phyloP scores from a whole-genome alignment of 1,139 yeast genomes.

The Geotrichum citri-aurantii region DNA sequence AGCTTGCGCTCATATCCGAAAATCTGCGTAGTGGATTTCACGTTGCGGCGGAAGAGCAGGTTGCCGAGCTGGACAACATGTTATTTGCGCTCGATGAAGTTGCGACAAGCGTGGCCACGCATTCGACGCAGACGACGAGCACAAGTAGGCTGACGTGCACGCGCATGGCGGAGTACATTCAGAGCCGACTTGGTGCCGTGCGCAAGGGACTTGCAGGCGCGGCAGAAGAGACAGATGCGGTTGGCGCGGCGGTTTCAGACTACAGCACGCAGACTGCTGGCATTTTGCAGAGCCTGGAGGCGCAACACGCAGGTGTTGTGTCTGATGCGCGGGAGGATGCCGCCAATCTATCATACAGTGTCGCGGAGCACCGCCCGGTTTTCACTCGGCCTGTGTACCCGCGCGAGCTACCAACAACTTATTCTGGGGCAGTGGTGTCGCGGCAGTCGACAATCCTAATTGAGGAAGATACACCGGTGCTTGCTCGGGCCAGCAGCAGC shows the following conservation, averaged over 20 bases:
- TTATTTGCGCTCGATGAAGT: background rate
- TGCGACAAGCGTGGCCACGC: background rate
- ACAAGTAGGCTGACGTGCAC: background rate
- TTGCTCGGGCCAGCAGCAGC: background rate
- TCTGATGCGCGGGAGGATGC: background rate
- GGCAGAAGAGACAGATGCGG: background rate
- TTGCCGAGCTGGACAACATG: background rate
- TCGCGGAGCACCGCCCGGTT: background rate
- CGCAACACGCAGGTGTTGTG: background rate
- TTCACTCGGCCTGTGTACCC: background rate
- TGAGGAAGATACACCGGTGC: background rate
- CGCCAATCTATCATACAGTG: background rate
- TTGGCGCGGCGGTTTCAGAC: background rate
- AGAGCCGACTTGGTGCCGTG: background rate
- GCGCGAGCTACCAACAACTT: slow-evolving; percentile 2
- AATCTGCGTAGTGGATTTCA: slow-evolving; percentile 3
- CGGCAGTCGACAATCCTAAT: background rate
- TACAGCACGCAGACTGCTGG: background rate
- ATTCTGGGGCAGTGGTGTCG: background rate
- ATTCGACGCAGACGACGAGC: background rate
- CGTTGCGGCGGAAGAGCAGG: background rate
- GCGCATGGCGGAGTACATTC: background rate
- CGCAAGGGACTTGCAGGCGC: background rate
- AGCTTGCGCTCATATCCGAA: background rate
- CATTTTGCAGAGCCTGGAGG: background rate